phyloP scores from a whole-genome alignment of 2,329 filamentous ascomycete genomes.

The Tolypocladium cylindrosporum region DNA sequence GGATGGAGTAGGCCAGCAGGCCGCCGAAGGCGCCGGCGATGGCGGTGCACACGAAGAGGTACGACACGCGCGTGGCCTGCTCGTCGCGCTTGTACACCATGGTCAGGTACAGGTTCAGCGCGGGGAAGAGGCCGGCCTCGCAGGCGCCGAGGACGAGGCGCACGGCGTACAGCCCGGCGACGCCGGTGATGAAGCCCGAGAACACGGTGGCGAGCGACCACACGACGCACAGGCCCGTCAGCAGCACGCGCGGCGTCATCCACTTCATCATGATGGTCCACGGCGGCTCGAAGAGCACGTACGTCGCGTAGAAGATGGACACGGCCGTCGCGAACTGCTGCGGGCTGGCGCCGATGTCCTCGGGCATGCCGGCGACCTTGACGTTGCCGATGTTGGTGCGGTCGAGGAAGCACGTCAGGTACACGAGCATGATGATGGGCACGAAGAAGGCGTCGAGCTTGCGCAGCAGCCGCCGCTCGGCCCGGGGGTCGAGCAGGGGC shows the following conservation, averaged over 20 bases:
- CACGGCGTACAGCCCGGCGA: conserved; percentile 13
- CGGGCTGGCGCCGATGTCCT: conserved; percentile 19
- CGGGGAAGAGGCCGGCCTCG: conserved; percentile 15
- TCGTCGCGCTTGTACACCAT: conserved; percentile 35
- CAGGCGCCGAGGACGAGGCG: conserved; percentile 14
- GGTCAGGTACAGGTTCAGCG: conserved; percentile 15
- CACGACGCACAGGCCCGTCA: conserved; percentile 14
- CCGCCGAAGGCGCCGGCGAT: conserved; percentile 31
- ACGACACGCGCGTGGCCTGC: conserved; percentile 43
- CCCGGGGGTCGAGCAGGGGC: conserved; percentile 13
- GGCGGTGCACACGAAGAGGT: conserved; percentile 38
- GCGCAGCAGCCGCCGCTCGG: conserved; percentile 17
- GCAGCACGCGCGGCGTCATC: conserved; percentile 19
- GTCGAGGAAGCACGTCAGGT: conserved; percentile 44
- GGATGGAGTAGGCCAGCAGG: conserved; percentile 35
- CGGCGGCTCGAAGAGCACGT: conserved; percentile 19
- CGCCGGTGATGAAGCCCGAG: conserved; percentile 19
- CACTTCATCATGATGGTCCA: conserved; percentile 21
- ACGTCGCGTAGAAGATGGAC: conserved; percentile 21
- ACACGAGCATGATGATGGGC: conserved; percentile 43
- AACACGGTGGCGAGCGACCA: conserved; percentile 17
- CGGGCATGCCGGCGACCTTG: conserved; percentile 21
- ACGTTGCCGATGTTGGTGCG: conserved; percentile 37
- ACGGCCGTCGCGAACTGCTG: conserved; percentile 21
- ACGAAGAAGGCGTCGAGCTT: conserved; percentile 22